Base-by-base conservation (phyloP, 2,329 filamentous ascomycete genomes). In the Alternaria panax region DNA sequence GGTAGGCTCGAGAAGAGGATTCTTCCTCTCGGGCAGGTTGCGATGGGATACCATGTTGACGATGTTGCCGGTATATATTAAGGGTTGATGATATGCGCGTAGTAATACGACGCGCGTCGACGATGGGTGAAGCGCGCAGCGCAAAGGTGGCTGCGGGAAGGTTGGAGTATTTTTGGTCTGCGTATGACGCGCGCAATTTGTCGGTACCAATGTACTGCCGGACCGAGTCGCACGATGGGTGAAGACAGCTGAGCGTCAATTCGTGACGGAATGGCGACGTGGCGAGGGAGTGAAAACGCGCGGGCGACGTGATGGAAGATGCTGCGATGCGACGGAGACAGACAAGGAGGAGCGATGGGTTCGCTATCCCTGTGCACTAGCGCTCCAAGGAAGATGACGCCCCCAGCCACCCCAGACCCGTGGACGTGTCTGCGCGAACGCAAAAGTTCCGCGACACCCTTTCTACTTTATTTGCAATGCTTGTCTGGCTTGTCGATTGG, bases 1-100 rank as follows among this genome's bases (percentile, higher is more conserved):
- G 60, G 88, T 86, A 25, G 85, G 78, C 54, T 78, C 83, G 78
- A 92, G 85, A 63, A 91, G 82, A 65, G 86, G 88, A 76, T 92
- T 92, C 74, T 84, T 83, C 79, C 82, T 82, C 69, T 81, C 79
- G 32, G 90, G 90, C 64, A 92, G 81, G 47, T 75, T 78, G 76
- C 86, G 71, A 66, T 72, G 73, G 32, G 65, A 62, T 38, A 74
- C 70, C 77, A 79, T 79, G 57, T 51, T 69, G 40, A 63, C 52
- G 48, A 32, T 11, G 45, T 65, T 52, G 45, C 20, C 34, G 43
- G 14, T 59, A 24, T n/a, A 34, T 27, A 16, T 47, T 18, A 48
- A 41, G 12, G n/a, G 36, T 32, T 30, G 22, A 9, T 22, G 30
- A 34, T 52, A 38, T 11, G 50, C 50, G 50, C 36, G 68, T 48